Base-by-base conservation (phyloP, 1,139 yeast species). In the Yamadazyma aaseri region DNA sequence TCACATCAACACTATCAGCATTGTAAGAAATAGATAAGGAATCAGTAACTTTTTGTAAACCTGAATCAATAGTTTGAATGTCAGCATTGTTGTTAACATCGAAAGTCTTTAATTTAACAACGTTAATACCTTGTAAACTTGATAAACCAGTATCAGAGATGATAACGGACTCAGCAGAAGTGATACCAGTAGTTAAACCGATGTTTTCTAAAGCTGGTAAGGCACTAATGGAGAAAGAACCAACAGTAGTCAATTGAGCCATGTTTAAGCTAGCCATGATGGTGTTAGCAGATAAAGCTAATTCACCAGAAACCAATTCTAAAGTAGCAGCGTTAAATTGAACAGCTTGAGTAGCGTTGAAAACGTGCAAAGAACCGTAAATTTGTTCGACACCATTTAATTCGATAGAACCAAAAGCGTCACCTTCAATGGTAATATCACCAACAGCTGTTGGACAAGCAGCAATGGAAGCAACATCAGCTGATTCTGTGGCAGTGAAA, bases 91-190 rank as follows among this genome's bases (percentile, higher is more conserved):
- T 92, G 87, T 89, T 90, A 55, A 92, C 78, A 72, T 89, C 76
- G 73, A 89, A 86, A 41, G 71, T 71, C 58, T 76, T 76, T 54
- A 87, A 85, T 53, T 78, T 58, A 56, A 71, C 71, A 51, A 90
- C 85, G 60, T 80, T 79, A 60, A 92, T 78, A 62, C 97, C 97
- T 37, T 76, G 77, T 53, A 92, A 79, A 36, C 86, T 69, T 53
- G 73, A 73, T 61, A 92, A 75, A 50, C 82, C 77, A 47, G 98
- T 92, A 74, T 92, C 96, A 44, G 96, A 81, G 55, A 92, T 82
- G 58, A 71, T 59, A 49, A 92, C 74, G 40, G 76, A 63, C 53
- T 79, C 77, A 53, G 95, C 92, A 49, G 81, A 70, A 55, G 86
- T 73, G 56, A 92, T 77, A 64, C 86, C 87, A 33, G 78, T 53